Base-by-base conservation (phyloP, 1,284 basidiomycete species). In the Trametes sp. region DNA sequence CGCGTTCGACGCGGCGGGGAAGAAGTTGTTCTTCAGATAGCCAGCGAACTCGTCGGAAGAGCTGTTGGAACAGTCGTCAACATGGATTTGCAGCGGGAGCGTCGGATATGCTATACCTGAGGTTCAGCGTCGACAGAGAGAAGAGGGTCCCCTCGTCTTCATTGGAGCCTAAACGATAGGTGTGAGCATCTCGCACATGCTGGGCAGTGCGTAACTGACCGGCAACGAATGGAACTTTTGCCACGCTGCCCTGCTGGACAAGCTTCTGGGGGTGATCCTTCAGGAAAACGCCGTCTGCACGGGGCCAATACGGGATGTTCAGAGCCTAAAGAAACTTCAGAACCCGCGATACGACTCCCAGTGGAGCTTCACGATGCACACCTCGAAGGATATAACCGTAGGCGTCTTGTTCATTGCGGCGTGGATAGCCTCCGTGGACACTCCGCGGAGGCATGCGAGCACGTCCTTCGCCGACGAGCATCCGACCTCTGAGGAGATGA, bases 401-500 rank as follows among this genome's bases (percentile, higher is more conserved):
- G 77, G 75, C 10, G 70, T 64, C 3, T 58, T n/a, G 36, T 74
- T 66, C 24, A 76, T 69, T 1, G 76, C 76, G 7, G 48, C 56
- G 58, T 73, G 71, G 50, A 79, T 58, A 50, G 55, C 66, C 0
- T 64, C 70, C 44, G 70, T 74, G 0, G 76, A 72, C 0, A 76
- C 75, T 16, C 62, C 63, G 26, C 79, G 76, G 53, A 84, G 72
- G 58, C 82, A 84, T 28, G 74, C 62, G 33, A 83, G 67, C 0
- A 79, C 77, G 66, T 81, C 76, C 0, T 54, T 49, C 0, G 74
- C 60, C 21, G 52, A 44, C 0, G 70, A 52, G 64, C 80, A 80
- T 1, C 73, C 73, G 0, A 73, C 66, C 44, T 68, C 51, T 4
- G 58, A 33, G 11, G 31, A 33, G 6, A 33, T 11, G 11, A 56